Base-by-base conservation (phyloP, 139 green algal genomes). In the Pseudopediastrum boryanum region DNA sequence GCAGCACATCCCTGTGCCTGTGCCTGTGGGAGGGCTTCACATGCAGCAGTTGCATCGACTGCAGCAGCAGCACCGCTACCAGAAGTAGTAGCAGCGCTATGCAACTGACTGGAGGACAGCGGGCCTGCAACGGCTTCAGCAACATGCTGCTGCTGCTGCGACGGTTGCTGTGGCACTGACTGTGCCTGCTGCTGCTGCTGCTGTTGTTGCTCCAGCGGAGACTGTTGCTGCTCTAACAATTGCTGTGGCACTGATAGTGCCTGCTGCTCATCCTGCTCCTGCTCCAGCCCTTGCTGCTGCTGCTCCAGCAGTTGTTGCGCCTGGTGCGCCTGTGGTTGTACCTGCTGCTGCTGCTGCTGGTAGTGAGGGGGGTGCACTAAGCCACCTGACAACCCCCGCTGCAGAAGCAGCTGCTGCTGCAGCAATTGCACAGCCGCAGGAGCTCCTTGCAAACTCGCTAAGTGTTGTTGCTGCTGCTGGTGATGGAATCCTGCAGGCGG, bases 321-420 rank as follows among this genome's bases (percentile, higher is more conserved):
- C n/a, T n/a, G n/a, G n/a, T n/a, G n/a, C n/a, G n/a, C n/a, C n/a
- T n/a, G n/a, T n/a, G n/a, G n/a, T n/a, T 72, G 65, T 25, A 48
- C 38, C 21, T 8, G 41, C 12, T 13, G 41, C 43, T 31, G 2
- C 27, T 71, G 31, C 63, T 59, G 65, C 39, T 38, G 65, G 25
- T 35, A n/a, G 12, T 51, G n/a, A 21, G 4, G 9, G 36, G 16
- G 31, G 12, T 35, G 46, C 27, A 12, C 38, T 43, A 35, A 5
- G 12, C 56, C 35, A 72, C 46, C 51, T n/a, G n/a, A n/a, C n/a
- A 48, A 29, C n/a, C 29, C 25, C 23, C 42, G 41, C 58, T 31
- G 80, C 65, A 72, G 71, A 59, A 25, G 58, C 52, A 66, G 70
- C 16, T 77, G 58, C 59, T 25, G 56, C 62, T 70, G 23, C 12